Base-by-base conservation (phyloP, 805 yeast species). In the Gaillardinia entomophila region DNA sequence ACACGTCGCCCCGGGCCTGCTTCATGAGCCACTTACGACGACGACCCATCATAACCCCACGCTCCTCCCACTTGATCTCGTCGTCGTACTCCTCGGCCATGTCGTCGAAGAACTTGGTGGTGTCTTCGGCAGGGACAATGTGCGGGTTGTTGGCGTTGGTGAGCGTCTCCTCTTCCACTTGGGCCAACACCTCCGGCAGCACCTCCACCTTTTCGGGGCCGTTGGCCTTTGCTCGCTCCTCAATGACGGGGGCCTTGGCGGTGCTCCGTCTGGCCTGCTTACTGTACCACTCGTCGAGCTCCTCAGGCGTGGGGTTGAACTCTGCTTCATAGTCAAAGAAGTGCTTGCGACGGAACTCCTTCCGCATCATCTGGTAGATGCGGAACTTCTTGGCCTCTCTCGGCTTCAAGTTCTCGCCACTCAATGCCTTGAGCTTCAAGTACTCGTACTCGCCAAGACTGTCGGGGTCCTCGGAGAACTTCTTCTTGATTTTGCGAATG, bases 31-130 rank as follows among this genome's bases (percentile, higher is more conserved):
- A 81, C 46, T 77, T 78, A 48, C 96, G 71, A 58, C 83, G 70
- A 48, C 66, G 69, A 35, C 80, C 77, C 70, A 77, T 65, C 24
- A 74, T 59, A 35, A 77, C 68, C 12, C 77, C 70, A 30, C 76
- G 49, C 48, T 82, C 92, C 53, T 83, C 92, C 61, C 78, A 66
- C 45, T 82, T 78, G 42, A 90, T 83, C 36, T 79, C 89, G 24
- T 68, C 66, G 53, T 90, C 98, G 53, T 90, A 90, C 4, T 75
- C 82, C 12, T 63, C 71, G 0, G 97, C 97, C 42, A 84, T 75
- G 2, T 60, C 59, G 43, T 90, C 89, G 52, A 82, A 87, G 49
- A 84, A 81, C 8, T 66, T 70, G 1, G 95, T 85, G 6, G 96
- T 82, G 53, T 90, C 96, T 47, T 77, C 73, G 1, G 94, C 71